Evolutionary conservation across 1,284 basidiomycete genomes (phyloP), one percentile per base, ranked within the genome.

Genomic region (Anthracocystis panici-leucophaei): DNA sequence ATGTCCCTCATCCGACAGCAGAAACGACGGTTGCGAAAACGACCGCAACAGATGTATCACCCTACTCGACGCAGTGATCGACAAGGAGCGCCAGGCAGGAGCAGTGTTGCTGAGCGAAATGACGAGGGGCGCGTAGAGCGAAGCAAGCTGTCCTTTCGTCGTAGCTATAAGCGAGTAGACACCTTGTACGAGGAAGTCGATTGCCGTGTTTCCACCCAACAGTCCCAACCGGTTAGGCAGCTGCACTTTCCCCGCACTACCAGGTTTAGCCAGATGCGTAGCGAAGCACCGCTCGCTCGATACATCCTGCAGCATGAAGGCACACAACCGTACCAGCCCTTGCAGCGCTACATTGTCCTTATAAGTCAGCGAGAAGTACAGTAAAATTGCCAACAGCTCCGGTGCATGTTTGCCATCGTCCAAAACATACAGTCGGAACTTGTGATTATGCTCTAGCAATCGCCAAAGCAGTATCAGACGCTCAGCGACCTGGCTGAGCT

Each of bases 1-100:
- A 84, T 98, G 93, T 7, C 94, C 93, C 86, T 97, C 95, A 75
- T 97, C 95, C 0, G 93, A 91, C 29, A 99, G 87, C 41, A 99
- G 87, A 86, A 97, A 98, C 8, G 90, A 87, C 0, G 96, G 93
- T 66, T 91, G 92, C 0, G 93, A 91, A 83, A 98, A 96, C 0
- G 94, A 92, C 40, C 90, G 91, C 86, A 97, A 93, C 8, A 98
- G 89, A 82, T 95, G 93, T 35, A 95, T 85, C 8, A 99, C 88
- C 10, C 93, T 89, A 3, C 92, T 91, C 3, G 94, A 92, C 5
- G 94, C 90, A 33, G 91, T 90, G 35, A 82, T 75, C 23, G 94
- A 90, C 33, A 97, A 87, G 79, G 92, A 89, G 82, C 91, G 91
- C 82, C 96, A 91, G 85, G 92, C 91, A 0, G 95, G 94, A 0